These are phyloP conservation scores for Leavenworthia alabamica DNA, from an alignment of 345 rosid species.

Conservation along the genomic window DNA sequence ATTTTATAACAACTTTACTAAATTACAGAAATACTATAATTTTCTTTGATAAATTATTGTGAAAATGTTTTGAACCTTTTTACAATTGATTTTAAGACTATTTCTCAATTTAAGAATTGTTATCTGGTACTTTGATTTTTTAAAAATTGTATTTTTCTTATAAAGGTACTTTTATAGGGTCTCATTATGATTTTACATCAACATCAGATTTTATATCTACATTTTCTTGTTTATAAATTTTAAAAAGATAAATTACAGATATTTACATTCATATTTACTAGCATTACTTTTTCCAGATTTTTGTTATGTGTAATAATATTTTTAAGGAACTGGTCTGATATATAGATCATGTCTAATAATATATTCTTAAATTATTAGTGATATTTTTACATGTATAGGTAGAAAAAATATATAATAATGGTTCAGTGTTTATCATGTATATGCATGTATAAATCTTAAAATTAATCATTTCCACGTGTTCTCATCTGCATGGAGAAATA, in stretches of 20 bases:
- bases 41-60: neutral
- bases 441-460: neutral
- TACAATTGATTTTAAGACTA: neutral
- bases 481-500: neutral
- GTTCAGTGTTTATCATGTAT: neutral
- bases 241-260: neutral
- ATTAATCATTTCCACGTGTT: constrained; percentile 2
- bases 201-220: too few species aligned
- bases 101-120: neutral
- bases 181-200: too few species aligned
- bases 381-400: neutral
- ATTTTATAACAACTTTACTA: neutral
- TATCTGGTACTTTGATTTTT: neutral
- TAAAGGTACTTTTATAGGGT: too few species aligned
- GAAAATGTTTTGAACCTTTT: neutral
- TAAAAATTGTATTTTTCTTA: neutral
- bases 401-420: neutral
- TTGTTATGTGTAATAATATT: neutral
- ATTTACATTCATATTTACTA: neutral
- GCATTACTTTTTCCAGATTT: neutral
- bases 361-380: neutral
- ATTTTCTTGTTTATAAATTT: neutral
- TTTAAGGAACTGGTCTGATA: neutral
- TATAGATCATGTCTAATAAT: neutral
- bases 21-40: neutral